These are phyloP conservation scores for Gaillardinia entomophila DNA, from an alignment of 805 yeast species.

Conservation along the genomic window DNA sequence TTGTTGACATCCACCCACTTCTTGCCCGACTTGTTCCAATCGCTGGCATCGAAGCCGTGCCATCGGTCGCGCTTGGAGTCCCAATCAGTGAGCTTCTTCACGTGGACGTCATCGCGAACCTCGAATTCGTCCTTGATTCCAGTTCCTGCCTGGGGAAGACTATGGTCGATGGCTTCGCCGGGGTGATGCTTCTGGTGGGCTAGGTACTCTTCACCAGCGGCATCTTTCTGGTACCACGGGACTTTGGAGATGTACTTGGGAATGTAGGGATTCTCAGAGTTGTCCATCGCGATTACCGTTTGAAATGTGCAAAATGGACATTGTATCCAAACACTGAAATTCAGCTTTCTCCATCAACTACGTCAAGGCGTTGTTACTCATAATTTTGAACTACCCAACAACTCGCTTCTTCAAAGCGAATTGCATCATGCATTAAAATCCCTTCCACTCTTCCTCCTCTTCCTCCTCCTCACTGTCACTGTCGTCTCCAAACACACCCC, in stretches of 20 bases:
- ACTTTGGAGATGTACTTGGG: slow-evolving; percentile 34
- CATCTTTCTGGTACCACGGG: slow-evolving; percentile 34
- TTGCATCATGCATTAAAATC: no score
- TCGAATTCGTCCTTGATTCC: slow-evolving; percentile 50
- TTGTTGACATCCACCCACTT: slow-evolving; percentile 4
- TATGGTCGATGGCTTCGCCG: slow-evolving; percentile 35
- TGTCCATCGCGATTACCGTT: no score
- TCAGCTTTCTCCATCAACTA: no score
- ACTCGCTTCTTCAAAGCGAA: no score
- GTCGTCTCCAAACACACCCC: slow-evolving; percentile 49
- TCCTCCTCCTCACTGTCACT: slow-evolving; percentile 14
- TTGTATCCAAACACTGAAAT: no score
- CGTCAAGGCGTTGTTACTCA: no score
- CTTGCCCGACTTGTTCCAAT: slow-evolving; percentile 42
- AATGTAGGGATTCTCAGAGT: slow-evolving; percentile 20
- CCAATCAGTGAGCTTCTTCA: slow-evolving; percentile 37
- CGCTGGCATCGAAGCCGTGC: slow-evolving; percentile 69
- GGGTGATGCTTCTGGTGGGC: slow-evolving; percentile 51
- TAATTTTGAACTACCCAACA: no score
- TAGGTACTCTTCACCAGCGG: slow-evolving; percentile 21
- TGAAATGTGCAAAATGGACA: no score
- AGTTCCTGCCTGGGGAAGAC: slow-evolving; percentile 48
- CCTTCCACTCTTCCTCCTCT: slow-evolving; percentile 18
- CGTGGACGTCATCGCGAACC: slow-evolving; percentile 3
- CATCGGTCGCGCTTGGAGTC: slow-evolving; percentile 75